Percentiles rank a stretch among this genome's conserved stretches.
Evolutionary conservation across 139 green algal species (phyloP).

Genomic region (Micromonas pusilla): DNA sequence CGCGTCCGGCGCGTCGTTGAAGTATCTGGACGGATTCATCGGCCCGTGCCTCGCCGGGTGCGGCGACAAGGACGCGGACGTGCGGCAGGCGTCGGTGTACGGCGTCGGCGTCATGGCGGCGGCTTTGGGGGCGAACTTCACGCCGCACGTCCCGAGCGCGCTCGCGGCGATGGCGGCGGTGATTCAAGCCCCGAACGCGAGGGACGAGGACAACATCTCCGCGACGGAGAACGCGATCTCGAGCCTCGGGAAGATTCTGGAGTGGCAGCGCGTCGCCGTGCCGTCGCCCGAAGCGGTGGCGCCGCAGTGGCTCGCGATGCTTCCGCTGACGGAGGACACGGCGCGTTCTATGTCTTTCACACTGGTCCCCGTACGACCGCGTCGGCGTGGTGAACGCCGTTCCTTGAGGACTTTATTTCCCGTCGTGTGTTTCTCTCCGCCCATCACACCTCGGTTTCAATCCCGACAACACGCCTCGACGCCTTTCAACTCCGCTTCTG

Average conservation of each 20-base stretch:
- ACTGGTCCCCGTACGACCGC: too few species aligned
- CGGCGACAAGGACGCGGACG: constrained; percentile 11
- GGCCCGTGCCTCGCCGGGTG: constrained; percentile 3
- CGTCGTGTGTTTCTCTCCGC: too few species aligned
- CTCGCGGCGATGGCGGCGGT: constrained; percentile 8
- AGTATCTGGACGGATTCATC: constrained; percentile 7
- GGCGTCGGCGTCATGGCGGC: constrained; percentile 16
- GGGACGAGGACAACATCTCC: constrained; percentile 15
- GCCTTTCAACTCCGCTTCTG: too few species aligned
- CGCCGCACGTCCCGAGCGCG: not conserved
- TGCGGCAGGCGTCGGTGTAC: constrained; percentile 25
- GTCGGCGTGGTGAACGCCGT: too few species aligned
- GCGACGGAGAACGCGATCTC: constrained; percentile 26
- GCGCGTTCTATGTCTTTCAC: too few species aligned
- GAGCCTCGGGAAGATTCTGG: constrained; percentile 10
- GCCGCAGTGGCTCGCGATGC: constrained; percentile 3
- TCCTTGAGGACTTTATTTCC: too few species aligned
- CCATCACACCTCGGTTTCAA: too few species aligned
- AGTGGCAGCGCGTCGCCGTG: constrained; percentile 2
- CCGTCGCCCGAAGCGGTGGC: not conserved
- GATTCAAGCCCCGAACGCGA: not conserved
- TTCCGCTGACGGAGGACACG: constrained; percentile 26
- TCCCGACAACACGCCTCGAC: too few species aligned
- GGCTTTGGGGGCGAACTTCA: not conserved
- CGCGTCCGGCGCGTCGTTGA: constrained; percentile 4